Evolutionary conservation across 768 basidiomycete genomes (phyloP), one percentile per base, ranked within the genome.

Genomic region (Leucocoprinus leucothites): DNA sequence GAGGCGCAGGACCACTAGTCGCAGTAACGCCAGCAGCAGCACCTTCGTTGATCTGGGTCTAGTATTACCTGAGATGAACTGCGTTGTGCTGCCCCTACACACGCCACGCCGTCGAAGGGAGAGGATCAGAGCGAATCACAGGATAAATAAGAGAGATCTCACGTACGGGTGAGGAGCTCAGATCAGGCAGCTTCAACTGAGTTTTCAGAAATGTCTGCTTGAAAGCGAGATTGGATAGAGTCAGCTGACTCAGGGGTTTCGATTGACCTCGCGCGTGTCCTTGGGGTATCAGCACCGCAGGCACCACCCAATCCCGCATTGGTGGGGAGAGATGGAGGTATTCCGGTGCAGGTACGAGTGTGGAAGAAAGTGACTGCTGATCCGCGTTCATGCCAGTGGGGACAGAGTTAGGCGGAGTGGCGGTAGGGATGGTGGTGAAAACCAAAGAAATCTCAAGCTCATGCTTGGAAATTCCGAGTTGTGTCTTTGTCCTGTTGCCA

Each of bases 1-100:
- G 86, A n/a, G 28, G 61, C 18, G 24, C 25, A 41, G 35, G 41
- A 21, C 36, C 14, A 11, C n/a, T n/a, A n/a, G n/a, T n/a, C n/a
- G 42, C 14, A 53, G n/a, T 49, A 31, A 31, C 31, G 6, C 25
- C 14, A 53, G 9, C 38, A 4, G 38, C 16, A n/a, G 38, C 6
- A 38, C 9, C 31, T 6, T 5, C 16, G 16, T 38, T 38, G 16
- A 38, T 38, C 16, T 38, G 16, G 16, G 38, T 38, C 69, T 75
- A 73, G 60, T 82, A 83, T 68, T 88, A 91, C 65, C 80, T 85
- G 9, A 76, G 62, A 53, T 84, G 71, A 50, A 79, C 76, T 7
- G 90, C 83, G 49, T 92, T 84, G 59, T 81, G 81, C 68, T 94
- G 92, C 58, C 91, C 89, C 91, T 94, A 42, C 6, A 60, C 24